Conservation (phyloP, 108 stramenopile genomes). For the Skeletonema menzelii region DNA sequence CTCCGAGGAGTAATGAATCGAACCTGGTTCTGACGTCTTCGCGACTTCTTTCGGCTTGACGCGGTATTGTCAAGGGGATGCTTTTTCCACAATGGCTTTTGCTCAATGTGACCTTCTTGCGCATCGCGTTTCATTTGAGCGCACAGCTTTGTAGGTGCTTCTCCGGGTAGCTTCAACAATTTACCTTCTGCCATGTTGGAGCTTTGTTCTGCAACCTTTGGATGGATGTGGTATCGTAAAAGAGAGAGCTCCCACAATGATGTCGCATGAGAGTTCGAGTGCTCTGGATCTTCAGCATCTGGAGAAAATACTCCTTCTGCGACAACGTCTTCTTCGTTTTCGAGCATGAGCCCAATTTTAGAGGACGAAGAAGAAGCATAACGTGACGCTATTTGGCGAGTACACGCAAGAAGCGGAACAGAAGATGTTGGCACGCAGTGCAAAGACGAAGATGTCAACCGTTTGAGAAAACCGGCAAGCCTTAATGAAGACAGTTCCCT, state of each 20-base stretch:
- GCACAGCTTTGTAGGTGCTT: slow-evolving; percentile 60
- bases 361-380: slow-evolving; percentile 55
- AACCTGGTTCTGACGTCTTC: slow-evolving; percentile 25
- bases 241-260: slow-evolving; percentile 80
- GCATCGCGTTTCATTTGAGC: slow-evolving; percentile 42
- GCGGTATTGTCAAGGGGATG: slow-evolving; percentile 54
- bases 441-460: slow-evolving; percentile 66
- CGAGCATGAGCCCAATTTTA: slow-evolving; percentile 65
- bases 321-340: slow-evolving; percentile 85
- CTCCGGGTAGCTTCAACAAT: slow-evolving; percentile 70
- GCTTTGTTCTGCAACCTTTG: slow-evolving; percentile 58
- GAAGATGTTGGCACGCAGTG: slow-evolving; percentile 68
- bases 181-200: slow-evolving; percentile 51
- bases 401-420: slow-evolving; percentile 73
- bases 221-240: slow-evolving; percentile 71
- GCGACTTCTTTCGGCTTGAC: slow-evolving; percentile 19
- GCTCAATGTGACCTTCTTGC: slow-evolving; percentile 58
- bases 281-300: slow-evolving; percentile 79
- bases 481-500: slow-evolving; percentile 75
- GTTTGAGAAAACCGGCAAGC: slow-evolving; percentile 79
- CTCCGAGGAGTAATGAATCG: slow-evolving; percentile 72
- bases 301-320: slow-evolving; percentile 74
- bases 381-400: slow-evolving; percentile 69
- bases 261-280: slow-evolving; percentile 78
- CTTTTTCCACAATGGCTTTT: slow-evolving; percentile 48